Conservation (phyloP, 805 yeast genomes). For the Barnettozyma siamensis region DNA sequence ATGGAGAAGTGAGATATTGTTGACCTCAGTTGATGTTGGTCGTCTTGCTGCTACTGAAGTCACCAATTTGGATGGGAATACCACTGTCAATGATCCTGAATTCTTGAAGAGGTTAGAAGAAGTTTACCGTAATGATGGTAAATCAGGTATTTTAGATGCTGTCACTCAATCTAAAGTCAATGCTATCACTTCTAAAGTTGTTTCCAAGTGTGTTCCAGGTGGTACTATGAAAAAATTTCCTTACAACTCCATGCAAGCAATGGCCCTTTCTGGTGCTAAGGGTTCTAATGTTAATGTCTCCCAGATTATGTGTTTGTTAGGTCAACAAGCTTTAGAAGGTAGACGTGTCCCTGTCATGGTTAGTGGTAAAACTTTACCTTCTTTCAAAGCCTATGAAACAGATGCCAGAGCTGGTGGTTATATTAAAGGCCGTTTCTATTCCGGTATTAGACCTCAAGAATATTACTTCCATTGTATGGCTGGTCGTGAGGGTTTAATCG, state of each 20-base stretch:
- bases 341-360: slow-evolving; percentile 99
- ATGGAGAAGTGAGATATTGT: slow-evolving; percentile 80
- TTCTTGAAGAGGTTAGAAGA: slow-evolving; percentile 86
- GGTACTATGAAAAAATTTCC: slow-evolving; percentile 97
- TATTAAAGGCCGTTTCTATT: slow-evolving; percentile 92
- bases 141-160: slow-evolving; percentile 91
- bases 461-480: slow-evolving; percentile 99
- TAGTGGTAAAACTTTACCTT: slow-evolving; percentile 93
- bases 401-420: slow-evolving; percentile 99
- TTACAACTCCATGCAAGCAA: slow-evolving; percentile 93
- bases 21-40: slow-evolving; percentile 76
- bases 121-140: slow-evolving; percentile 87
- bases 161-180: slow-evolving; percentile 91
- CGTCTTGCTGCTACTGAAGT: slow-evolving; percentile 92
- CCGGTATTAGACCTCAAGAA: slow-evolving; percentile 97
- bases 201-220: slow-evolving; percentile 87
- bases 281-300: slow-evolving; percentile 98
- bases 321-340: slow-evolving; percentile 99
- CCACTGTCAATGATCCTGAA: slow-evolving; percentile 59
- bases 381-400: slow-evolving; percentile 94
- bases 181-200: slow-evolving; percentile 90
- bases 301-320: slow-evolving; percentile 97
- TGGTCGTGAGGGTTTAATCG: slow-evolving; percentile 99
- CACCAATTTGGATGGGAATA: slow-evolving; percentile 61
- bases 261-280: slow-evolving; percentile 99